phyloP scores from a whole-genome alignment of 1,284 basidiomycete species.

The Cystobasidiaceae sp. region DNA sequence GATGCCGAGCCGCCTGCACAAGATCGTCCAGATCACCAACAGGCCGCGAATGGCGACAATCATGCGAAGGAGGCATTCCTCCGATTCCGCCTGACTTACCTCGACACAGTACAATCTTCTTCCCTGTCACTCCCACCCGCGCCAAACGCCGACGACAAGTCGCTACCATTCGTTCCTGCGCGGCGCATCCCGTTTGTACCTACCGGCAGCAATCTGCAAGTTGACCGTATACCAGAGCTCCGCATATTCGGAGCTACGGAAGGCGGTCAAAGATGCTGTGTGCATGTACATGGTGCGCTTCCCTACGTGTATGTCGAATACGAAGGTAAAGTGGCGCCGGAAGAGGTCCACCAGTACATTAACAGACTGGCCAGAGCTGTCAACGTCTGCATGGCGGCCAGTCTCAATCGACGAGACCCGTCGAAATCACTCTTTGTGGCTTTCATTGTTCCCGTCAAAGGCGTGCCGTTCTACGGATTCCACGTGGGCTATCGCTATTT shows the following conservation, averaged over 20 bases:
- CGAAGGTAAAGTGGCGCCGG: constrained; percentile 55
- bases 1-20: too few species aligned
- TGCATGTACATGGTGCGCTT: constrained; percentile 73
- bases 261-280: constrained; percentile 68
- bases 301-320: constrained; percentile 60
- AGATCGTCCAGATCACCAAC: not conserved
- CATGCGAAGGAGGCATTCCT: constrained; percentile 16
- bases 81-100: constrained; percentile 27
- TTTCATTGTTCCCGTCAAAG: constrained; percentile 79
- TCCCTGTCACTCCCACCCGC: constrained; percentile 14
- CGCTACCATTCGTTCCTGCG: constrained; percentile 29
- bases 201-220: not conserved
- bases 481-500: constrained; percentile 79
- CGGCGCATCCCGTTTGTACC: constrained; percentile 28
- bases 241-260: constrained; percentile 83
- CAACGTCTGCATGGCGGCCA: constrained; percentile 62
- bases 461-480: constrained; percentile 93
- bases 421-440: constrained; percentile 40
- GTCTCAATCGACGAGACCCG: constrained; percentile 31
- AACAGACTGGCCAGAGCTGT: constrained; percentile 62
- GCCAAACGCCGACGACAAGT: constrained; percentile 11
- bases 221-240: constrained; percentile 63
- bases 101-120: constrained; percentile 29
- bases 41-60: not conserved
- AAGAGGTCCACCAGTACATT: constrained; percentile 65